phyloP scores from a whole-genome alignment of 2,329 filamentous ascomycete species.

The Exutisphaerella laricina region DNA sequence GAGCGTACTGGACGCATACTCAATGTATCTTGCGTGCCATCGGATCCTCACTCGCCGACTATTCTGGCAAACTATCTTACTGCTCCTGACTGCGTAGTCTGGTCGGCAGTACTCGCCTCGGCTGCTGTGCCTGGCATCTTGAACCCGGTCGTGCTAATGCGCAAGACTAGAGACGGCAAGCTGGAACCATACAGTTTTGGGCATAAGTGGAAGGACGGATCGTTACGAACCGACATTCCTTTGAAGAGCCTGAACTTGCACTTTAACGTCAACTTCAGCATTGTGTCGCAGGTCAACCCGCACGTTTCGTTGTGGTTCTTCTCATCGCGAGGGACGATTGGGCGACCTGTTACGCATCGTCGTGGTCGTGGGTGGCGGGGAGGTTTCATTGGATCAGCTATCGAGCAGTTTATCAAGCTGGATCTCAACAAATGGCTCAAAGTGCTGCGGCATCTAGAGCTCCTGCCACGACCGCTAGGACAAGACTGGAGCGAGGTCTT shows the following conservation, averaged over 20 bases:
- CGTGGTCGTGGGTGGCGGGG: conserved; percentile 92
- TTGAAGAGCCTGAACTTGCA: conserved; percentile 90
- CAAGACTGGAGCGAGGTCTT: conserved; percentile 98
- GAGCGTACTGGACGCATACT: conserved; percentile 88
- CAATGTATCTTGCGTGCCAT: conserved; percentile 93
- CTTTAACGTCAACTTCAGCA: conserved; percentile 98
- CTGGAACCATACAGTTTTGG: conserved; percentile 91
- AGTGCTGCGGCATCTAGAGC: conserved; percentile 84
- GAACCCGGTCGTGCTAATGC: conserved; percentile 90
- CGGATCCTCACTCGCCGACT: conserved; percentile 85
- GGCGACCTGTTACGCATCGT: conserved; percentile 88
- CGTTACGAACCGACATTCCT: conserved; percentile 88
- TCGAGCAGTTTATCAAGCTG: conserved; percentile 92
- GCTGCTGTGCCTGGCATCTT: conserved; percentile 94
- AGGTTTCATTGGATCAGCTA: conserved; percentile 85
- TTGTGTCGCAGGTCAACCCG: conserved; percentile 83
- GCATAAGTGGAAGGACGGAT: conserved; percentile 99
- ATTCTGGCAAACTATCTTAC: conserved; percentile 96
- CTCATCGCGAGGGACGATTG: conserved; percentile 84
- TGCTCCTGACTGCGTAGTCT: conserved; percentile 93
- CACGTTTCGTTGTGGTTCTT: conserved; percentile 99
- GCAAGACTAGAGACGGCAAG: conserved; percentile 70
- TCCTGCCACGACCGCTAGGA: conserved; percentile 81
- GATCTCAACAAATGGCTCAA: conserved; percentile 98
- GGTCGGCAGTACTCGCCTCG: conserved; percentile 91